Evolutionary conservation across 2,329 filamentous ascomycete genomes (phyloP), one percentile per base, ranked within the genome.

Genomic region (Fusarium keratoplasticum): DNA sequence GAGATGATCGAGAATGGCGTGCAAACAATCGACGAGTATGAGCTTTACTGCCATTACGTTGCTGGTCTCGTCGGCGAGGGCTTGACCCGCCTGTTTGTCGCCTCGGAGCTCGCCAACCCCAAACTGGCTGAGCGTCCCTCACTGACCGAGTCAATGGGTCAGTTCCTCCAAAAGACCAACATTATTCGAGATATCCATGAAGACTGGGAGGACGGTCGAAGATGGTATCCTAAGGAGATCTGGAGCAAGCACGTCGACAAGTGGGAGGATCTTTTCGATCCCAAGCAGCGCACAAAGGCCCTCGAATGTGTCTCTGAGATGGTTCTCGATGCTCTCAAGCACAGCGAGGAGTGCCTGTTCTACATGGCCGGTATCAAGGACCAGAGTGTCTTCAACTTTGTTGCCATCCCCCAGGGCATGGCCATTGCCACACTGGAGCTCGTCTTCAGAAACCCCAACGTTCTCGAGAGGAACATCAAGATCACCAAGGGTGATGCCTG

Each of bases 311-410:
- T 92, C 77, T 97, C 96, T 1, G 95, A 98, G 80, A 98, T 99
- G 95, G 92, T 98, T 8, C 87, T 98, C 68, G 95, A 96, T 78
- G 94, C 96, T 6, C 87, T 99, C 50, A 91, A 92, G 80, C 94
- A 97, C 76, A 93, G 90, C 6, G 95, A 98, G 74, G 95, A 98
- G 80, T 98, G 96, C 81, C 85, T 99, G n/a, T 98, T 95, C 87
- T 99, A 98, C 85, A 95, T 99, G 86, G 96, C 96, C 6, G 96
- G 94, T 55, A 91, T 99, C 73, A 92, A 93, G 76, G 96, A 99
- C 81, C 96, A 99, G 86, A 97, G 95, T 81, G 95, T 98, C 29
- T 99, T 99, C 90, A 99, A 99, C 88, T 99, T 99, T 83, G 95
- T 95, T 57, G 96, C 96, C 66, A 99, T 99, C 73, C 96, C 96